Base-by-base conservation (phyloP, 495 filamentous ascomycete species). In the Aspergillus olivimuriae region DNA sequence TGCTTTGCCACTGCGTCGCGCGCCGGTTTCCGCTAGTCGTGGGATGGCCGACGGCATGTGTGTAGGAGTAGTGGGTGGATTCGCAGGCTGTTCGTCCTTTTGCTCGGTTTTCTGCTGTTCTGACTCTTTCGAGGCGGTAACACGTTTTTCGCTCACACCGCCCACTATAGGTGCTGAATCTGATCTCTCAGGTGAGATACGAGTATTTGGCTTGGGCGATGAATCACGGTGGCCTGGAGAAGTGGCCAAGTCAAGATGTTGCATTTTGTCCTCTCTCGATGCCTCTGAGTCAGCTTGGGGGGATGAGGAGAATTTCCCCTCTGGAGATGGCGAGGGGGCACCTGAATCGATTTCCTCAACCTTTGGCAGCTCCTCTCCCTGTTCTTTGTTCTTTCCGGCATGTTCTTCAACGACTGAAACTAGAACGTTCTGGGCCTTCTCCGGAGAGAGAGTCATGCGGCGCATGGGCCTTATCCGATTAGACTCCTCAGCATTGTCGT, bases 241-340 rank as follows among this genome's bases (percentile, higher is more conserved):
- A 10, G 82, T 68, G n/a, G 83, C 84, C 30, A 89, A 73, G 53
- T 91, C 86, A 2, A 89, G 68, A 50, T 86, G 81, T 18, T 78
- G 75, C 18, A 86, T 73, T 51, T 79, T 76, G 23, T 83, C 75
- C 21, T 61, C 55, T 5, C 24, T 28, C 5, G 24, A 5, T 6
- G 53, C 34, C 15, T 55, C 56, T 31, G 47, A 48, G 33, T 59
- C 55, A n/a, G 49, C 48, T 22, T 63, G 58, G 0, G 58, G 54
- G 22, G 61, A 51, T 1, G 57, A 55, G 30, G 53, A 32, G 11
- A 38, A 34, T 30, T 41, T 55, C 18, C 36, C 46, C 31, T 46
- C 45, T 17, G 50, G 44, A 21, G 54, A 48, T 18, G 41, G 35
- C 14, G 53, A 42, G 10, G 58, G 39, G 11, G 28, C 30, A 3